Conservation (phyloP, 2,329 filamentous ascomycete species). For the Domatiomyces globalis region DNA sequence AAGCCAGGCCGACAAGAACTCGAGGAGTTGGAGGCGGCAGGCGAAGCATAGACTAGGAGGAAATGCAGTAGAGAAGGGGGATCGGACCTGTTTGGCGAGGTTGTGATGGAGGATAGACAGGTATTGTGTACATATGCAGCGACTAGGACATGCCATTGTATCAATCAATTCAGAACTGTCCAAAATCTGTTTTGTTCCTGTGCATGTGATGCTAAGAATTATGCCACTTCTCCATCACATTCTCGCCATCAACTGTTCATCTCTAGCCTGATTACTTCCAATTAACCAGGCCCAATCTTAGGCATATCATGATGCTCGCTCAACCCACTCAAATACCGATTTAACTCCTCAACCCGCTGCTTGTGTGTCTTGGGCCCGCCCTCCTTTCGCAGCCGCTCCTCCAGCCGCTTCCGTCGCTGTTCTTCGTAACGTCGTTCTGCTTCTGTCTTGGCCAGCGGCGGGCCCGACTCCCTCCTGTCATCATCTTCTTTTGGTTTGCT, state of each 20-base stretch:
- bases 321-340: conserved; percentile 78
- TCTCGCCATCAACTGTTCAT: neutral
- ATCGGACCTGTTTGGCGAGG: neutral
- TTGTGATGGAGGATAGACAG: neutral
- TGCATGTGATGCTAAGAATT: too few relatives aligned
- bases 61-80: neutral
- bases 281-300: conserved; percentile 19
- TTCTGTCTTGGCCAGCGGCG: conserved; percentile 57
- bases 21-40: conserved; percentile 4
- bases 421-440: conserved; percentile 72
- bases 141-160: neutral
- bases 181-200: neutral
- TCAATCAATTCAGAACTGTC: neutral
- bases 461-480: conserved; percentile 18
- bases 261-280: neutral
- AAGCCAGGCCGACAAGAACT: conserved; percentile 27
- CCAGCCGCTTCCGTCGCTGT: conserved; percentile 64
- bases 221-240: neutral
- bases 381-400: conserved; percentile 68
- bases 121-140: neutral
- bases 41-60: neutral
- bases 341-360: conserved; percentile 87
- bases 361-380: conserved; percentile 84
- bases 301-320: conserved; percentile 96
- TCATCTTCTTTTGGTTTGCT: conserved; percentile 13